These are phyloP conservation scores for Sugiyamaella xylanicola DNA, from an alignment of 1,139 yeast species.

Conservation along the genomic window DNA sequence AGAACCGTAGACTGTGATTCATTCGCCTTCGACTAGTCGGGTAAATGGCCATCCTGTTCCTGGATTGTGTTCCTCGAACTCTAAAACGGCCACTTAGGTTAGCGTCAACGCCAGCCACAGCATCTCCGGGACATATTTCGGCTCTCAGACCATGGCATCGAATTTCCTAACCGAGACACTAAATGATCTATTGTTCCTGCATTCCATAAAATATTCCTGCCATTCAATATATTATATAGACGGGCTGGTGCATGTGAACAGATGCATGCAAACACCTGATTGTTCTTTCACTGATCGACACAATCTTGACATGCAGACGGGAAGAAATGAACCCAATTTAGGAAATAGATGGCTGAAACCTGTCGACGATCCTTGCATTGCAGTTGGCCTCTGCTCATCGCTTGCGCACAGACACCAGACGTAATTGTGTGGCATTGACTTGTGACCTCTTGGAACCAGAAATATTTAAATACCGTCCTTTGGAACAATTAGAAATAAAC, in stretches of 20 bases:
- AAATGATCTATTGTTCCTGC: not conserved
- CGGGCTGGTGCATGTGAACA: not conserved
- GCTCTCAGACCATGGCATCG: not conserved
- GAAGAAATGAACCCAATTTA: constrained; percentile 3
- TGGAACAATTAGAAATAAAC: too few relatives aligned
- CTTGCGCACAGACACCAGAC: constrained; percentile 6
- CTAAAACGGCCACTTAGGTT: not conserved
- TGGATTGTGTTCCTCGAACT: too few relatives aligned
- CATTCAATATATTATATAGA: not conserved
- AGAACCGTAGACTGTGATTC: not conserved
- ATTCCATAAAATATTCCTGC: not conserved
- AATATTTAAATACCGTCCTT: not conserved
- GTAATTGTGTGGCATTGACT: not conserved
- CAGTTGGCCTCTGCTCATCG: not conserved
- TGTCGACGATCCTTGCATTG: constrained; percentile 1
- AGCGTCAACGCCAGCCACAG: not conserved
- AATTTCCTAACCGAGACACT: not conserved
- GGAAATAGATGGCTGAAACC: constrained; percentile 18
- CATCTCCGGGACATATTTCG: not conserved
- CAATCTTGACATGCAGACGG: constrained; percentile 3
- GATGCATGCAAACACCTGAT: not conserved
- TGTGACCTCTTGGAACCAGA: not conserved
- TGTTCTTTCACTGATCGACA: not conserved
- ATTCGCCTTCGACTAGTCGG: too few relatives aligned
- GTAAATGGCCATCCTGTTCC: too few relatives aligned